Evolutionary conservation across 495 filamentous ascomycete species (phyloP).

Genomic region (Neurospora sp.): DNA sequence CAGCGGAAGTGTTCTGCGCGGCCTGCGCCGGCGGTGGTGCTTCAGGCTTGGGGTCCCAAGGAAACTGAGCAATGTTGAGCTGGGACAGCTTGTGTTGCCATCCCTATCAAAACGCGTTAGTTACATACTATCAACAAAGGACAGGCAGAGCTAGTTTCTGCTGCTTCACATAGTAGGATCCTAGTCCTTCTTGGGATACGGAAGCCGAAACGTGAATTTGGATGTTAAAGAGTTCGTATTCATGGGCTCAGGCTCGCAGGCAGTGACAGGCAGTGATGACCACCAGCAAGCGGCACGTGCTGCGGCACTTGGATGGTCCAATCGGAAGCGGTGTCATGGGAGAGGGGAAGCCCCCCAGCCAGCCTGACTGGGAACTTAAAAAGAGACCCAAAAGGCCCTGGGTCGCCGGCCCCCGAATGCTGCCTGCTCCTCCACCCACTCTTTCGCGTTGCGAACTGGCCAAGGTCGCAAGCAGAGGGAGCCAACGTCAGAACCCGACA

Average conservation of each 20-base stretch:
- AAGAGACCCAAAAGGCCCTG: slow-evolving; percentile 45
- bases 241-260: background rate
- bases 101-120: slow-evolving; percentile 45
- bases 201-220: background rate
- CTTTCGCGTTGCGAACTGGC: slow-evolving; percentile 12
- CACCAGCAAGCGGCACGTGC: slow-evolving; percentile 20
- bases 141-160: background rate
- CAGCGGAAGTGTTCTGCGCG: slow-evolving; percentile 24
- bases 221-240: background rate
- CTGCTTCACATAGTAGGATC: background rate
- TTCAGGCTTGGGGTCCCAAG: slow-evolving; percentile 79
- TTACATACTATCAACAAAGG: background rate
- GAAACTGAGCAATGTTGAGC: slow-evolving; percentile 75
- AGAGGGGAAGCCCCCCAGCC: background rate
- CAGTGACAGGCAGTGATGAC: background rate
- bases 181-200: background rate
- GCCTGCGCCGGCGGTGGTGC: slow-evolving; percentile 32
- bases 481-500: slow-evolving; percentile 5
- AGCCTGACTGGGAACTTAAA: slow-evolving; percentile 28
- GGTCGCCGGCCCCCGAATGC: slow-evolving; percentile 36
- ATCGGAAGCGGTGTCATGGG: slow-evolving; percentile 19
- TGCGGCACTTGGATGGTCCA: slow-evolving; percentile 8
- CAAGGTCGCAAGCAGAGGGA: slow-evolving; percentile 6
- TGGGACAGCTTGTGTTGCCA: slow-evolving; percentile 88
- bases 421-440: slow-evolving; percentile 32